These are phyloP conservation scores for Telfairia occidentalis DNA, from an alignment of 331 rosid species.

Conservation along the genomic window DNA sequence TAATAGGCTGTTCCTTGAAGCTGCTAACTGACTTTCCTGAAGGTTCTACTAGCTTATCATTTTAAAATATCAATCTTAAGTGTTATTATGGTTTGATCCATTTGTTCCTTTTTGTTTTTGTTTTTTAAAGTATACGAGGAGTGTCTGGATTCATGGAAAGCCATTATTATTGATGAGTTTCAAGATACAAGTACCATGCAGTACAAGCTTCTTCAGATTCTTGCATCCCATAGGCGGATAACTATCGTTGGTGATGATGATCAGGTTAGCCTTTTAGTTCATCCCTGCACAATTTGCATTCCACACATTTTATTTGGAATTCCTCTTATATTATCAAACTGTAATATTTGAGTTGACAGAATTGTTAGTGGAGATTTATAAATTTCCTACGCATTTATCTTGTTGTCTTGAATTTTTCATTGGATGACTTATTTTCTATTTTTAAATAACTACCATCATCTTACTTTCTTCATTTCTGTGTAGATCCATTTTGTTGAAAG, in stretches of 20 bases:
- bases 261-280: constrained; percentile 37
- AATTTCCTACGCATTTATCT: not conserved
- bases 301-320: not conserved
- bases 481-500: not conserved
- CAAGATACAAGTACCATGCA: constrained; percentile 98
- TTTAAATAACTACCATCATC: not conserved
- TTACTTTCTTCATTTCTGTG: not conserved
- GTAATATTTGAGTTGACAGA: not conserved
- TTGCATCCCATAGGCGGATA: constrained; percentile 56
- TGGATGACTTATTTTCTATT: not conserved
- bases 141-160: constrained; percentile 66
- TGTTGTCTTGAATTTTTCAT: not conserved
- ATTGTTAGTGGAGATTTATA: not conserved
- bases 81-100: constrained; percentile 23
- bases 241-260: constrained; percentile 97
- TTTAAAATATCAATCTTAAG: constrained; percentile 10
- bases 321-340: not conserved
- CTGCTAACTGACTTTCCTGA: constrained; percentile 72
- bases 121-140: constrained; percentile 52
- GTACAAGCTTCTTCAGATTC: constrained; percentile 56
- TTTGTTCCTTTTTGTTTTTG: not conserved
- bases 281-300: not conserved
- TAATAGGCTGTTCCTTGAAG: constrained; percentile 83
- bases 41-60: constrained; percentile 33
- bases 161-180: constrained; percentile 87